Base-by-base conservation (phyloP, 495 filamentous ascomycete genomes). In the Hypoxylon trugodes region DNA sequence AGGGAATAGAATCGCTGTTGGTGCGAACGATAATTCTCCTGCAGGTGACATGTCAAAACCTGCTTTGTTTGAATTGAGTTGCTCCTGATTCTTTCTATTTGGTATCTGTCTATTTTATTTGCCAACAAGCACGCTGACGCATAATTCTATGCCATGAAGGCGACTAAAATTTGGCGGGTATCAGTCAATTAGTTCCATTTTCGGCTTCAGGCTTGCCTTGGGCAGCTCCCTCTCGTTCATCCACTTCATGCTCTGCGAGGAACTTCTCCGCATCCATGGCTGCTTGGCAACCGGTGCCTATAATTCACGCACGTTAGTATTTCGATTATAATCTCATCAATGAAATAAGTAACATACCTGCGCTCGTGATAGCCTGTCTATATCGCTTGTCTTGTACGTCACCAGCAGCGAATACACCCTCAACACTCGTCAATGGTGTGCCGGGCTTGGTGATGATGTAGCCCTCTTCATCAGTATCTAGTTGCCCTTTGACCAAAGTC, bases 351-450 rank as follows among this genome's bases (percentile, higher is more conserved):
- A 61, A 84, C 89, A 67, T 86, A 93, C 94, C 94, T 69, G 95
- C 95, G 81, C 92, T 96, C 47, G 95, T 98, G 69, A 98, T 93
- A 52, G 95, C 95, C 80, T 98, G 95, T 72, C 96, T 85, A 76
- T 99, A 99, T 69, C 89, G 87, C 86, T 97, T 98, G 73, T 99
- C 96, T 80, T 98, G 96, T 15, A 99, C 95, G 72, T 99, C 95
- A 46, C 95, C 95, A 38, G 93, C 94, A 47, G 95, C 95, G 74
- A 98, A 99, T 6, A 99, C 91, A 69, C 95, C 95, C 73, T 92
- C 86, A 4, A 96, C 74, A 73, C 86, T 96, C 37, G 95, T 99
- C 63, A 87, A 83, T 63, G 91, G 91, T 46, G 92, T 94, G 24
- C 95, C 95, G 2, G 94, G 89, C 75, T 90, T 84, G 36, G 96